Evolutionary conservation across 352 stramenopile genomes (phyloP).

Genomic region (Blastocystis sp.): DNA sequence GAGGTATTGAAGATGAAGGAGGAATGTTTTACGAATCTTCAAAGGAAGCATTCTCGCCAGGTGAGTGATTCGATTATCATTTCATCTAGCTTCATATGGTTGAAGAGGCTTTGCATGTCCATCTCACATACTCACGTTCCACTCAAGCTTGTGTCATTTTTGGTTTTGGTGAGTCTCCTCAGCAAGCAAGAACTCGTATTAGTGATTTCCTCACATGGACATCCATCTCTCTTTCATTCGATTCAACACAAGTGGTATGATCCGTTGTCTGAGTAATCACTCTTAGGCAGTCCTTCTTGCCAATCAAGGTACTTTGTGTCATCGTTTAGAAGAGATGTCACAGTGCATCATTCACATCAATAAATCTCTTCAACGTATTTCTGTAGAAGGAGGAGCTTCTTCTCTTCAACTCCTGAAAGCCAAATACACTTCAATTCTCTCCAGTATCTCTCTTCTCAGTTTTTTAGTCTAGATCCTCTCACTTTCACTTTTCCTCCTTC

Average conservation of each 20-base stretch:
- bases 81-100: background rate
- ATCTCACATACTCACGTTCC: background rate
- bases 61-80: background rate
- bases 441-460: too few species aligned
- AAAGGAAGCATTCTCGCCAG: background rate
- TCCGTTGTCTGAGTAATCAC: background rate
- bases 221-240: background rate
- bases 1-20: background rate
- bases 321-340: background rate
- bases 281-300: background rate
- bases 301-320: background rate
- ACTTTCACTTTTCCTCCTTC: background rate
- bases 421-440: background rate
- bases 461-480: background rate
- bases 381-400: background rate
- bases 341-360: background rate
- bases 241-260: background rate
- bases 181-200: background rate
- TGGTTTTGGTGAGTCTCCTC: background rate
- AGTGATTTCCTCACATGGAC: background rate
- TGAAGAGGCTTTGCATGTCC: background rate
- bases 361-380: background rate
- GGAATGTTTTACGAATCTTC: background rate
- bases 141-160: background rate
- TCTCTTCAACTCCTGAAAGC: background rate